phyloP scores from a whole-genome alignment of 257 asterid genomes.

The Solanum paucissectum region DNA sequence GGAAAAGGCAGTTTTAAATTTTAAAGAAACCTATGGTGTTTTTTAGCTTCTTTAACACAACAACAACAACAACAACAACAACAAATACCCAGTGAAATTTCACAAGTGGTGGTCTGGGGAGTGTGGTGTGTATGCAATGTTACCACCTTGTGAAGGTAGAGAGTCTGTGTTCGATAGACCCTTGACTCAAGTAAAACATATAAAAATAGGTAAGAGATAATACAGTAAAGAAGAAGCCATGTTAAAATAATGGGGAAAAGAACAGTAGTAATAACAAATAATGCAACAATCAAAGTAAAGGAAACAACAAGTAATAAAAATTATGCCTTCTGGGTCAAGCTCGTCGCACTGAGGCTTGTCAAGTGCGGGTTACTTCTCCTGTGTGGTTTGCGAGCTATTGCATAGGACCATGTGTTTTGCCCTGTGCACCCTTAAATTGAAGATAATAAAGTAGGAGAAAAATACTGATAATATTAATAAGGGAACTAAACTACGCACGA shows the following conservation, averaged over 20 bases:
- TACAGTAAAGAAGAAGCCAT: not conserved
- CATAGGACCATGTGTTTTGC: not conserved
- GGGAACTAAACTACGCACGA: not conserved
- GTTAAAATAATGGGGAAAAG: not conserved
- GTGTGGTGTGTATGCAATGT: not conserved
- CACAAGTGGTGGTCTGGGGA: not conserved
- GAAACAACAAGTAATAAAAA: not conserved
- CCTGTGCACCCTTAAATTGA: not conserved
- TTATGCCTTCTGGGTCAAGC: not conserved
- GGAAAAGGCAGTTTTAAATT: not conserved
- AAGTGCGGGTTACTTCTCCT: not conserved
- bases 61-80: not conserved
- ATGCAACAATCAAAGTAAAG: not conserved
- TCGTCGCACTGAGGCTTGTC: not conserved
- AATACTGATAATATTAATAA: not conserved
- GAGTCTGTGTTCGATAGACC: not conserved
- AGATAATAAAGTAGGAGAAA: not conserved
- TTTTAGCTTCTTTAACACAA: not conserved
- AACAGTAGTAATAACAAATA: not conserved
- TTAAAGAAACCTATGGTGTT: not conserved
- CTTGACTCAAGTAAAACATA: not conserved
- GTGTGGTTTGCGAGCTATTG: not conserved
- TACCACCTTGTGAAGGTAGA: not conserved
- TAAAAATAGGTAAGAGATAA: not conserved
- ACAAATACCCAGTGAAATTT: not conserved